Evolutionary conservation across 345 rosid species (phyloP), one percentile per base, ranked within the genome.

Genomic region (Eucalyptus albens): DNA sequence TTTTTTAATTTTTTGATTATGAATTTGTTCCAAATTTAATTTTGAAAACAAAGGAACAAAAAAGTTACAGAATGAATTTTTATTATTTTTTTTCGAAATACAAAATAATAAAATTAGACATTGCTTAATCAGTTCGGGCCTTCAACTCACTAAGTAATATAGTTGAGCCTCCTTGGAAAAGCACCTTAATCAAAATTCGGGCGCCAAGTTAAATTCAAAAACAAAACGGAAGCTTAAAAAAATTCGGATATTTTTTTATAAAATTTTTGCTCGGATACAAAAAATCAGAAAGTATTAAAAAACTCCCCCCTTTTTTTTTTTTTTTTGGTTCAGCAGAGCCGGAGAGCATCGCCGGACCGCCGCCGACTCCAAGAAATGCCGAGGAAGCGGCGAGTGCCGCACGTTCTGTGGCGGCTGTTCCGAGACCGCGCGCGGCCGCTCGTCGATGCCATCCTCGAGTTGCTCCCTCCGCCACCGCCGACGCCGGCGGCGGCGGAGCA

Each of bases 401-500:
- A 91, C 91, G 92, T 95, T 56, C 92, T 96, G 9, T 91, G 98
- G 97, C 89, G 91, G 88, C 77, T 95, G 22, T 95, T 90, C 91
- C 90, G 92, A 14, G 87, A 91, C 37, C 85, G 92, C 44, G 96
- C 95, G 15, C 92, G 80, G 37, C 92, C 92, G 42, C 91, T 97
- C 13, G 90, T 93, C 90, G 89, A 90, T 62, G 86, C 95, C 6
- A 90, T 96, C 51, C 51, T 91, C 83, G 24, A 40, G 42, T 92
- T 93, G 50, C 88, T 96, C 65, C 87, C 92, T 62, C 69, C 90
- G 56, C 92, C 89, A 4, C 88, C 87, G 10, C 80, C 16, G 7
- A 7, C 59, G 50, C 89, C 89, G 29, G 19, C 9, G 60, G 4
- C 42, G 37, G 60, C 10, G 47, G 53, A 42, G 49, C 21, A 24